phyloP scores from a whole-genome alignment of 208 protist genomes.

The Acanthamoeba divionensis region DNA sequence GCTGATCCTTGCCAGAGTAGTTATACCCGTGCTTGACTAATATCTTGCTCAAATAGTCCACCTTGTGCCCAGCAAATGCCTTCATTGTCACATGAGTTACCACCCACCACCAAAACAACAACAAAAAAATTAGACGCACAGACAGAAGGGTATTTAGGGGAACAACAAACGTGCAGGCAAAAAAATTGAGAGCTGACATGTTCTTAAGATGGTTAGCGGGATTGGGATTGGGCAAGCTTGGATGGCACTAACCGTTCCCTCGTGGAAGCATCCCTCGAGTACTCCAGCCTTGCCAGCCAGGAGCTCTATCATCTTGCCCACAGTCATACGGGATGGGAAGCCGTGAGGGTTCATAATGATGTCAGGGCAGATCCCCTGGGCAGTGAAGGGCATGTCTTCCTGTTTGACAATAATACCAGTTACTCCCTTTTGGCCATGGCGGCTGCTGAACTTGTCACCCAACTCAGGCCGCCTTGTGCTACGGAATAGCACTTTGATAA shows the following conservation, averaged over 20 bases:
- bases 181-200: too few relatives aligned
- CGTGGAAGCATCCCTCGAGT: conserved; percentile 86
- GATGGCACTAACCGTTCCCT: conserved; percentile 89
- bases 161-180: conserved; percentile 55
- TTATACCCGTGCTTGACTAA: conserved; percentile 94
- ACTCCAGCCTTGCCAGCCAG: conserved; percentile 95
- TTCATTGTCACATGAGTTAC: background rate
- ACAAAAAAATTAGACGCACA: background rate
- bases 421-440: conserved; percentile 99
- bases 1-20: conserved; percentile 97
- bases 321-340: conserved; percentile 99
- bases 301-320: conserved; percentile 99
- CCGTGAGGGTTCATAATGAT: conserved; percentile 99
- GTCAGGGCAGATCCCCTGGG: conserved; percentile 90
- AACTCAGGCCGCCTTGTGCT: conserved; percentile 91
- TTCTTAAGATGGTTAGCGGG: too few relatives aligned
- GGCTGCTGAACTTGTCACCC: conserved; percentile 99
- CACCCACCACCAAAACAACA: too few relatives aligned
- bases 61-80: conserved; percentile 94
- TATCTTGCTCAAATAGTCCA: conserved; percentile 87
- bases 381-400: conserved; percentile 98
- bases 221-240: too few relatives aligned
- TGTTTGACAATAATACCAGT: conserved; percentile 96
- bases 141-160: background rate
- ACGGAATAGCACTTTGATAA: conserved; percentile 93